Percentiles rank a stretch among this genome's conserved stretches.
Conservation (phyloP, 2,329 filamentous ascomycete species). For the Cercospora canescens region DNA sequence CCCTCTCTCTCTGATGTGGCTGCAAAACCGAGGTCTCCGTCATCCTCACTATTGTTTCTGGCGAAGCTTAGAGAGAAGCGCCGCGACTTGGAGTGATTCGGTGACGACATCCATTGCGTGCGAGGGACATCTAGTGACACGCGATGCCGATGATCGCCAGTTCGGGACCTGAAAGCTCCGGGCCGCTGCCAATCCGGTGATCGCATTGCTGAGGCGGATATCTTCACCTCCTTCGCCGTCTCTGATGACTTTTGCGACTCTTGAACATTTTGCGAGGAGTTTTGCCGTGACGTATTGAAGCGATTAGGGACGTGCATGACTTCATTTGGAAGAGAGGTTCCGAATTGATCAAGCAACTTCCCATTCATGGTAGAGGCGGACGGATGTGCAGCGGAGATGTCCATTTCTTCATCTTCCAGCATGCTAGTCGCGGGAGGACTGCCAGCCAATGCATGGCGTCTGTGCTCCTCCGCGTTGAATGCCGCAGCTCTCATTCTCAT, state of each 20-base stretch:
- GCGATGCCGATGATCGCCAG: slow-evolving; percentile 30
- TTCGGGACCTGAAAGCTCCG: slow-evolving; percentile 23
- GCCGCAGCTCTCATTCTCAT: slow-evolving; percentile 62
- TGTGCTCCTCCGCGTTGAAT: slow-evolving; percentile 20
- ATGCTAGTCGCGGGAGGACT: slow-evolving; percentile 8
- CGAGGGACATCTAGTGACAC: slow-evolving; percentile 28
- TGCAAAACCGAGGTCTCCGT: slow-evolving; percentile 91
- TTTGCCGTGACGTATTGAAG: slow-evolving; percentile 50
- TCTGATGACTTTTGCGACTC: slow-evolving; percentile 17
- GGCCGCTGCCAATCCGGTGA: slow-evolving; percentile 23
- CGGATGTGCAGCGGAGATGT: slow-evolving; percentile 73
- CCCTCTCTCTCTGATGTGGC: slow-evolving; percentile 93
- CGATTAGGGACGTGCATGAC: slow-evolving; percentile 40
- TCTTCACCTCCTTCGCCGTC: slow-evolving; percentile 22
- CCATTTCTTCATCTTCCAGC: slow-evolving; percentile 65
- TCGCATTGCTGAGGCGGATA: slow-evolving; percentile 7
- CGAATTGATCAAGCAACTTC: slow-evolving; percentile 69
- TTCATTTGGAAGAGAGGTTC: slow-evolving; percentile 36
- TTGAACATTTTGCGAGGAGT: slow-evolving; percentile 43
- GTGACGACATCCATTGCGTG: slow-evolving; percentile 32
- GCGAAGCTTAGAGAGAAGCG: slow-evolving; percentile 44
- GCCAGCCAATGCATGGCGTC: slow-evolving; percentile 22
- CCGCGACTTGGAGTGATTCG: slow-evolving; percentile 30
- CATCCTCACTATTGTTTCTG: slow-evolving; percentile 57
- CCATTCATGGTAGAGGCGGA: slow-evolving; percentile 50